Evolutionary conservation across 2,329 filamentous ascomycete species (phyloP).

Genomic region (Paracoccidioides lutzii): DNA sequence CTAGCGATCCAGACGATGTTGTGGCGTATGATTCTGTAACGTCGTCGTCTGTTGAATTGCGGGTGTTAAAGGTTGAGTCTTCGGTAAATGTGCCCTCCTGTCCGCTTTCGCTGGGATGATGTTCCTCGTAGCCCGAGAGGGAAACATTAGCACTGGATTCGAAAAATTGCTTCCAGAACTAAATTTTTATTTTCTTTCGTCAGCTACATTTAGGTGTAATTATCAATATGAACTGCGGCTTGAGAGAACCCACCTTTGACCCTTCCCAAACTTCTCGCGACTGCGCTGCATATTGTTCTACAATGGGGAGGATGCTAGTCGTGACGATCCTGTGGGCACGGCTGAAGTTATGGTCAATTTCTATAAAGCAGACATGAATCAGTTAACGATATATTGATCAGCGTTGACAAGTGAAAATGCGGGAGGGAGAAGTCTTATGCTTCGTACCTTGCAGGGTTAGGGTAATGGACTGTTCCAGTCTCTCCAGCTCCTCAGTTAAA

Average conservation of each 20-base stretch:
- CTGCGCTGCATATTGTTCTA: constrained; percentile 90
- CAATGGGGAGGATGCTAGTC: constrained; percentile 77
- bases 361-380: constrained; percentile 33
- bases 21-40: constrained; percentile 28
- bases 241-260: constrained; percentile 54
- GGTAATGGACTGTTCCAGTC: constrained; percentile 91
- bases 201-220: neutral
- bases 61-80: constrained; percentile 42
- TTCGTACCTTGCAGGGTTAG: constrained; percentile 75
- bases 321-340: constrained; percentile 94
- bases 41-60: constrained; percentile 31
- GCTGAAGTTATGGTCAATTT: constrained; percentile 98
- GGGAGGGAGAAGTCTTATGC: constrained; percentile 12
- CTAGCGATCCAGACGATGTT: constrained; percentile 23
- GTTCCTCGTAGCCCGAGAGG: constrained; percentile 84
- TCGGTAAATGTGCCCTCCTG: constrained; percentile 40
- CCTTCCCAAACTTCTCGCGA: constrained; percentile 93
- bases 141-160: constrained; percentile 97
- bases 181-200: neutral
- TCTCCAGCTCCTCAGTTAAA: constrained; percentile 89
- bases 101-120: constrained; percentile 46
- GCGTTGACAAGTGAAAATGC: neutral
- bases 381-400: neutral
- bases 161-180: constrained; percentile 99
- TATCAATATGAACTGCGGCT: neutral